Base-by-base conservation (phyloP, 2,329 filamentous ascomycete genomes). In the Pseudogymnoascus sp. region DNA sequence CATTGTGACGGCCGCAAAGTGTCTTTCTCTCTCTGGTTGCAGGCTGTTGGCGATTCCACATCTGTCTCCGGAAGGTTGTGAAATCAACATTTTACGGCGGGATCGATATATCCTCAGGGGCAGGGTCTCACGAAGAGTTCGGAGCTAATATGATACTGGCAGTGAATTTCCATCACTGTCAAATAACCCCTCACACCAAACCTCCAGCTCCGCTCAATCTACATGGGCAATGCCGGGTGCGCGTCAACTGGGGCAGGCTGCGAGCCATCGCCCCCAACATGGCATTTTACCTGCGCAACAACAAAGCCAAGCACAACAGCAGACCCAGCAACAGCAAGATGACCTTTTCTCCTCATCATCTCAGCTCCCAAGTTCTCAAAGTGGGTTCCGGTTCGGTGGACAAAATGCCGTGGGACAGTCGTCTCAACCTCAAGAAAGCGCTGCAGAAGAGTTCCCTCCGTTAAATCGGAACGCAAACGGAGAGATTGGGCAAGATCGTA, bases 81-180 rank as follows among this genome's bases (percentile, higher is more conserved):
- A 14, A 35, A 16, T 40, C 60, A 21, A n/a, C 8, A 35, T 33
- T 26, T 10, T 5, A 13, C 26, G 4, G 7, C 10, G 31, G 24
- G 26, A 14, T n/a, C 6, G n/a, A n/a, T n/a, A n/a, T n/a, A n/a
- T n/a, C n/a, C n/a, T 24, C 35, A 33, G 42, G n/a, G 21, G 33
- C 19, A 21, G 19, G 42, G 21, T 53, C 16, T 31, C 8, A 26
- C 24, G n/a, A 11, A 16, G 47, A 31, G 26, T 13, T 50, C 16
- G 44, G 8, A 53, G 47, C 47, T 53, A 53, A 53, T 16, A 53
- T 13, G 13, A 16, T 31, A 31, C 16, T 53, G 47, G 8, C 65
- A 88, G 85, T 65, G 85, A 88, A 71, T 88, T 88, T 62, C 86
- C 86, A 7, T 86, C 85, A 21, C 74, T 88, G 68, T 86, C 84